A percentile compares a stretch with the other conserved stretches of the same genome.
Conservation (phyloP, 345 rosid species). For the Populus simonii region DNA sequence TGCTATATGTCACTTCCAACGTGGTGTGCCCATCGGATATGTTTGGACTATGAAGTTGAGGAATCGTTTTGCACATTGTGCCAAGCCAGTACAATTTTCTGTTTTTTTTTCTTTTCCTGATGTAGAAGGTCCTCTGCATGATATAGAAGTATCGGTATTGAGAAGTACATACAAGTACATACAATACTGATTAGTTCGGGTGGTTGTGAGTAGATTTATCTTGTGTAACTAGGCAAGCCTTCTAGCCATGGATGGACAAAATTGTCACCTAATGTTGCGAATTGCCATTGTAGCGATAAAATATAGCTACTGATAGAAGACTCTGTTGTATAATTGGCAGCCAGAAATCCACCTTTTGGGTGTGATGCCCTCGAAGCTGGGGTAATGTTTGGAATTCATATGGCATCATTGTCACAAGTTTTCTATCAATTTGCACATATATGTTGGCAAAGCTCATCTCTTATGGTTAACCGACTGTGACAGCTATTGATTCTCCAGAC, state of each 20-base stretch:
- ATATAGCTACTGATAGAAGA: too few relatives aligned
- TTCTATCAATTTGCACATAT: neutral
- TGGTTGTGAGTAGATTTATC: conserved; percentile 8
- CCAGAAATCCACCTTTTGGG: neutral
- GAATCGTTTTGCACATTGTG: neutral
- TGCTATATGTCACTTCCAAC: neutral
- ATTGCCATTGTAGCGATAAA: neutral
- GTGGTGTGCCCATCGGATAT: neutral
- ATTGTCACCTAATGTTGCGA: neutral
- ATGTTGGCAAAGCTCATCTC: neutral
- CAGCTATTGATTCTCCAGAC: neutral
- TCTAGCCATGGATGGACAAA: neutral
- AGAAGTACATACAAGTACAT: neutral
- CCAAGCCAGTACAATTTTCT: neutral
- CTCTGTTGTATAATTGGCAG: neutral
- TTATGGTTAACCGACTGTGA: neutral
- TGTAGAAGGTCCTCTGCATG: neutral
- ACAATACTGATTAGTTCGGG: neutral
- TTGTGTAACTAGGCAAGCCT: neutral
- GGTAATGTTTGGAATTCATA: neutral
- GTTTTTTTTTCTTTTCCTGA: neutral
- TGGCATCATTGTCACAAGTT: neutral
- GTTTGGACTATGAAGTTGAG: neutral
- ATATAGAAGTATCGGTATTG: neutral
- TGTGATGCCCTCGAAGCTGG: neutral